These are phyloP conservation scores for Ceratocystis albifundus DNA, from an alignment of 2,329 filamentous ascomycete genomes.

Conservation along the genomic window DNA sequence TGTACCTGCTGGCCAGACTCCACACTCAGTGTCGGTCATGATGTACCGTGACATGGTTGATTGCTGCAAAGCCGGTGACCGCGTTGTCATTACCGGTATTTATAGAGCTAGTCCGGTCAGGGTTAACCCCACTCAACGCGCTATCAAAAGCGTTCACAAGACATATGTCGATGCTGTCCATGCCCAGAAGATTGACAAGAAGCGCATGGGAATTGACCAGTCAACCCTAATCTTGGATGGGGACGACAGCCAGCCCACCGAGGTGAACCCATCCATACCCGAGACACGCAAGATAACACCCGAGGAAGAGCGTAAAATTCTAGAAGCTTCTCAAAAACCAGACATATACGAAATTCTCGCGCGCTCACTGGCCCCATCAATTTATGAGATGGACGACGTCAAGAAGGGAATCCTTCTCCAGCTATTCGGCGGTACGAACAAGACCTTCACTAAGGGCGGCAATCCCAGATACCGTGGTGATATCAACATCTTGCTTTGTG, in stretches of 20 bases:
- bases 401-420: slow-evolving; percentile 97
- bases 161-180: slow-evolving; percentile 94
- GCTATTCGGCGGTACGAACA: slow-evolving; percentile 94
- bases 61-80: slow-evolving; percentile 94
- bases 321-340: slow-evolving; percentile 60
- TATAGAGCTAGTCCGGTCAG: slow-evolving; percentile 91
- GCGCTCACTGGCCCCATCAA: slow-evolving; percentile 81
- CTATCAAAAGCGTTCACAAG: slow-evolving; percentile 93
- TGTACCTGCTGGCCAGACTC: slow-evolving; percentile 89
- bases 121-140: slow-evolving; percentile 83
- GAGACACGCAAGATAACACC: slow-evolving; percentile 72
- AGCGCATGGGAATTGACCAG: slow-evolving; percentile 79
- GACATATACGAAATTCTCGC: slow-evolving; percentile 91
- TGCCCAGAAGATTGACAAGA: slow-evolving; percentile 92
- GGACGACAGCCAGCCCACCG: slow-evolving; percentile 42
- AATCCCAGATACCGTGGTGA: slow-evolving; percentile 93
- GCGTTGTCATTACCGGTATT: slow-evolving; percentile 89
- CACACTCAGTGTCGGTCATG: slow-evolving; percentile 91
- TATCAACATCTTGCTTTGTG: slow-evolving; percentile 92
- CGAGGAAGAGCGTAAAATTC: slow-evolving; percentile 85
- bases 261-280: slow-evolving; percentile 22
- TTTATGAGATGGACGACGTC: slow-evolving; percentile 97
- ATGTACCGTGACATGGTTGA: slow-evolving; percentile 96
- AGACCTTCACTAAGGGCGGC: slow-evolving; percentile 91
- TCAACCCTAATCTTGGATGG: slow-evolving; percentile 66